Base-by-base conservation (phyloP, 805 yeast genomes). In the Debaryomyces tyrocola region DNA sequence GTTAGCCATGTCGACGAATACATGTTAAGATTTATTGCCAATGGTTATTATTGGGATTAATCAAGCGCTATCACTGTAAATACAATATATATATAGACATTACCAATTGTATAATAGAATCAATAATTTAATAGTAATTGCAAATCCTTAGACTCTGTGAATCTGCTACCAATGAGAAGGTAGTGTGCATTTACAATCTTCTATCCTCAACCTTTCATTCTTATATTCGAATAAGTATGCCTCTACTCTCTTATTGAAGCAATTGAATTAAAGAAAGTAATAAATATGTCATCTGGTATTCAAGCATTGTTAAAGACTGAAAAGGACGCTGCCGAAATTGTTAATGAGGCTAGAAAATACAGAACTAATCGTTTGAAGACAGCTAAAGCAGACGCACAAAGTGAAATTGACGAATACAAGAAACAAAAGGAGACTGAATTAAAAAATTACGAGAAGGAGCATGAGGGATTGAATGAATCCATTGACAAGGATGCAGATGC, bases 271-370 rank as follows among this genome's bases (percentile, higher is more conserved):
- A 11, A 15, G 37, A 34, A 37, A 37, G 40, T 12, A 44, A 37
- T 41, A n/a, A 48, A 39, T 17, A 60, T 59, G 64, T 59, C 64
- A 17, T 60, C 67, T 42, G 90, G 89, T 57, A 84, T 84, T 60
- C 87, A 84, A 74, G 82, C 87, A 54, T 78, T 84, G 48, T 74
- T 84, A 51, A 84, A 87, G 78, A 96, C 98, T 52, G 99, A 94
- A 75, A 90, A 87, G 72, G 92, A 89, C 60, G 98, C 99, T n/a
- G 97, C 96, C 58, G 91, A 85, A 58, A 87, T 91, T 53, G 98
- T 94, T 51, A 79, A 91, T 60, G 86, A 87, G 64, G 97, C 99
- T 20, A 88, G 98, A 77, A 79, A 84, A 58, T 90, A 85, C 74
- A 89, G 96, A 70, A 79, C 94, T 36, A 85, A 82, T 56, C 87